Evolutionary conservation across 805 yeast genomes (phyloP).

Genomic region (Ogataea allantospora): DNA sequence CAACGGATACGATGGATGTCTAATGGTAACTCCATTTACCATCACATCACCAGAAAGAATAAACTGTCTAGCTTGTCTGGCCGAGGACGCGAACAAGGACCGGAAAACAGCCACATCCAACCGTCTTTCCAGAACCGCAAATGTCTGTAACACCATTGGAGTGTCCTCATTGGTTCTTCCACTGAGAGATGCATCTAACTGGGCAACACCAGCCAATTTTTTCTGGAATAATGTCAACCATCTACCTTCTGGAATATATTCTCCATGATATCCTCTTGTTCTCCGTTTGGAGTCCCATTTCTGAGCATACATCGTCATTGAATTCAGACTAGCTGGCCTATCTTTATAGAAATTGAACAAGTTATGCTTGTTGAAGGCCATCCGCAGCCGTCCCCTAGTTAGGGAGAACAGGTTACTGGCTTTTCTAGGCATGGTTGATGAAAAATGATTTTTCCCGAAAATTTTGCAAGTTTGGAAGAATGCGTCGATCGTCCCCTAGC

Average conservation of each 20-base stretch:
- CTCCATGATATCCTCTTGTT: conserved; percentile 95
- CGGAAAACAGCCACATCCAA: conserved; percentile 89
- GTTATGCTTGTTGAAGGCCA: conserved; percentile 90
- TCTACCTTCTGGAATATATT: conserved; percentile 79
- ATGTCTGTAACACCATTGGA: conserved; percentile 86
- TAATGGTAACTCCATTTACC: conserved; percentile 80
- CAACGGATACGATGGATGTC: conserved; percentile 75
- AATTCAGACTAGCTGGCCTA: conserved; percentile 48
- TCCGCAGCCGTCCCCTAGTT: conserved; percentile 55
- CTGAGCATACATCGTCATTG: conserved; percentile 81
- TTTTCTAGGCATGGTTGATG: conserved; percentile 30
- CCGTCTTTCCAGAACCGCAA: conserved; percentile 82
- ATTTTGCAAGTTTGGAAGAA: too few species aligned
- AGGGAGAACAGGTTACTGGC: conserved; percentile 31
- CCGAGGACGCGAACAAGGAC: conserved; percentile 87
- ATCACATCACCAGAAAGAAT: conserved; percentile 75
- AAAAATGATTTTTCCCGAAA: conserved; percentile 1
- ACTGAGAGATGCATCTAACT: conserved; percentile 75
- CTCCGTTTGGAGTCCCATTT: conserved; percentile 90
- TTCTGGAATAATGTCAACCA: conserved; percentile 72
- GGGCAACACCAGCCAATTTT: conserved; percentile 81
- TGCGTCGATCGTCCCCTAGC: conserved; percentile 16
- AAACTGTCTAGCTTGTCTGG: conserved; percentile 91
- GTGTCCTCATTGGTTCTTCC: conserved; percentile 55
- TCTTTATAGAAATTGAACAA: conserved; percentile 85